Percentiles rank a stretch among this genome's conserved stretches.
Conservation (phyloP, 129 eudicot genomes). For the Helichrysum umbraculigerum region DNA sequence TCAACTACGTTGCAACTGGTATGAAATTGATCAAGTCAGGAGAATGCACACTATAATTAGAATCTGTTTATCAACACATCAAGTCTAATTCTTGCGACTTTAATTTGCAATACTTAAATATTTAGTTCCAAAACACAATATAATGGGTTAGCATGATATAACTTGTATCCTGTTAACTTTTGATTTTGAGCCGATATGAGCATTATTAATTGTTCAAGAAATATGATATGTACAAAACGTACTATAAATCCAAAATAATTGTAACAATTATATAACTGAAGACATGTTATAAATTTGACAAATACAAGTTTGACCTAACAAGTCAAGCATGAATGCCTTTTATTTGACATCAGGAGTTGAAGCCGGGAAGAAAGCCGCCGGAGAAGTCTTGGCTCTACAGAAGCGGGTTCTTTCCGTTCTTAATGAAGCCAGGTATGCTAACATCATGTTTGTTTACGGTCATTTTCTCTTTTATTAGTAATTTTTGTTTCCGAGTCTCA, state of each 20-base stretch:
- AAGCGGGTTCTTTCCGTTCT: conserved; percentile 89
- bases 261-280: background rate
- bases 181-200: background rate
- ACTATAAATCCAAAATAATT: background rate
- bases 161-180: background rate
- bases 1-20: background rate
- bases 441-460: background rate
- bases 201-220: background rate
- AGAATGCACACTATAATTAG: background rate
- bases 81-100: background rate
- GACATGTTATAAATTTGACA: conserved; percentile 8
- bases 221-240: background rate
- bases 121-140: background rate
- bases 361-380: conserved; percentile 99
- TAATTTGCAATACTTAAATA: background rate
- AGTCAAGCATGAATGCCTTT: background rate
- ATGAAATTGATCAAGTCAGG: background rate
- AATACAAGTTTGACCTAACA: conserved; percentile 17
- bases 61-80: background rate
- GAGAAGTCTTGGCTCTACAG: conserved; percentile 94
- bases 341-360: conserved; percentile 68
- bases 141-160: background rate
- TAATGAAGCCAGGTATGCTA: conserved; percentile 80
- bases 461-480: background rate
- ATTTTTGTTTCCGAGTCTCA: background rate